Evolutionary conservation across 495 filamentous ascomycete species (phyloP), one percentile per base, ranked within the genome.

Genomic region (Penicillium taxi): DNA sequence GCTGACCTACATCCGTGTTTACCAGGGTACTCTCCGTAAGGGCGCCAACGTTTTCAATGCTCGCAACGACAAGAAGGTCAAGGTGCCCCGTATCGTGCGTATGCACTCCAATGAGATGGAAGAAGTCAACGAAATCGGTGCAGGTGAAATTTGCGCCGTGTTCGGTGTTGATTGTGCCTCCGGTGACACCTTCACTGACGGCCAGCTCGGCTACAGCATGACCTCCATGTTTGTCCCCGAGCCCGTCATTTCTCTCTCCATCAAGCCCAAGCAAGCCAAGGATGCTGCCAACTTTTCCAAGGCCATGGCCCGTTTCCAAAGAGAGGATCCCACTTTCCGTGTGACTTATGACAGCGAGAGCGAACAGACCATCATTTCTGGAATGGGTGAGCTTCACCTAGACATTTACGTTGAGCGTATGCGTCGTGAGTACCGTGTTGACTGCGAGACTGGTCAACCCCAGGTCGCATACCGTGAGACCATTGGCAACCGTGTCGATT

Each of bases 31-130:
- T 14, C 66, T 99, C 40, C 83, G 74, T 61, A 96, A 93, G 72
- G 84, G 87, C 26, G 70, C 81, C 51, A 82, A 86, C 56, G 78
- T 99, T 21, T 95, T 81, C 76, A 99, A 99, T 55, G 86, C 91
- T 7, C 81, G 90, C 42, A 87, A 75, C 34, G 80, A 86, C 57
- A 96, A 96, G 73, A 96, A 91, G 66, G 81, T 99, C 56, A 91
- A 94, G 63, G 79, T 96, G 40, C 93, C 93, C 14, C 82, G 89
- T 50, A 99, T 99, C 52, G 93, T 99, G 31, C 84, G 93, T 29
- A 99, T 99, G 93, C 93, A 99, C 70, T 94, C 88, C 21, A 95
- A 96, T 56, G 93, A 99, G 56, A 91, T 99, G 93, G 93, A 96
- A 63, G 93, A 99, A 46, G 84, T 94, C 9, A 66, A 56, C 30